Base-by-base conservation (phyloP, 441 rosid genomes). In the Macaranga tanarius region DNA sequence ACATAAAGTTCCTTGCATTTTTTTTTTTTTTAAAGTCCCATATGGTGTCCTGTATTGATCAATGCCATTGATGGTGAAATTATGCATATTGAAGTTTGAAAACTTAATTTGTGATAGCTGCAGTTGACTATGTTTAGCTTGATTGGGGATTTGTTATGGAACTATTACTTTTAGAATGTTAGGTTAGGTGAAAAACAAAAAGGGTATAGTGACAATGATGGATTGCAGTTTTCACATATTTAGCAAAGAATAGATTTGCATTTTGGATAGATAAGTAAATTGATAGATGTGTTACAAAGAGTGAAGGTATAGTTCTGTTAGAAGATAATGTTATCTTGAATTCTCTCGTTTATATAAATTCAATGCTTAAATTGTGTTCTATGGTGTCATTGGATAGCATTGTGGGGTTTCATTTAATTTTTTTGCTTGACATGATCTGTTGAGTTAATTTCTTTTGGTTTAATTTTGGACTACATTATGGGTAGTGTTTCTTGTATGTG, bases 1-100 rank as follows among this genome's bases (percentile, higher is more conserved):
- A 66, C 55, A 40, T 75, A 73, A 82, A 67, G 73, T 73, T 72
- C 71, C 51, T 42, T 63, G 45, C 77, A 77, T 23, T 75, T 17
- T 56, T 65, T 73, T 63, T 25, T 45, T 8, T 19, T 60, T 44
- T 10, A 11, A 9, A 10, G 10, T 47, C 1, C 42, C 65, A 23
- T 65, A 19, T 5, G 48, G 7, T 72, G 13, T 22, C 25, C 23
- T 62, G 59, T 26, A 10, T 34, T 51, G 58, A 70, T 60, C 73
- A 70, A 28, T 70, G 12, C 47, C 38, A 34, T 34, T 34, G 38
- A 34, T 34, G 6, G 38, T 34, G 38, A 34, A 34, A 34, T 34
- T 7, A 34, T 31, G 54, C 40, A 15, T 69, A 22, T 25, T 22
- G 28, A 50, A 31, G 40, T 51, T 28, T 51, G 47, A 13, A 34